Evolutionary conservation across 1,284 basidiomycete genomes (phyloP), one percentile per base, ranked within the genome.

Genomic region (Ustilago bromivora): DNA sequence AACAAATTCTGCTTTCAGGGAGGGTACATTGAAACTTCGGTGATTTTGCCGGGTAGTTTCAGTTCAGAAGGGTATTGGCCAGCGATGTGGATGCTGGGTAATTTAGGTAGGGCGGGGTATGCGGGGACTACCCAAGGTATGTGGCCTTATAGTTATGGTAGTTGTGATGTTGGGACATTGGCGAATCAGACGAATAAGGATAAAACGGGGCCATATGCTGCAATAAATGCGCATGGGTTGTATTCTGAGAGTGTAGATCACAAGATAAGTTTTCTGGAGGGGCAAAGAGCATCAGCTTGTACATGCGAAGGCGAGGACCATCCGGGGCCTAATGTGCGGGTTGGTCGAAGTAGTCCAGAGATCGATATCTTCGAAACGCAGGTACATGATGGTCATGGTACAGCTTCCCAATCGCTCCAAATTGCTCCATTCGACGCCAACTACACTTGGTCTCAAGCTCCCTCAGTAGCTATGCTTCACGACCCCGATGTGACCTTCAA

Each of bases 1-100:
- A 84, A 84, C 71, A 84, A 84, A 54, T 78, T 82, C 40, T 84
- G 82, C 55, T 82, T 83, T 52, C 78, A 80, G 38, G 82, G 82
- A n/a, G 82, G 82, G 13, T 84, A 84, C 55, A 54, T 84, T 32
- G 75, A 77, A 43, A 60, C 61, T 4, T 51, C 62, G 0, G 73
- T 66, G 15, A 56, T 81, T 15, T 60, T 84, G 1, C 82, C 82
- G 0, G 82, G 81, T 6, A 34, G 17, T 2, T 67, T 62, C 13
- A 77, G 76, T 4, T 80, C 77, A 1, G 80, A 82, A 59, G 88
- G 88, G 15, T 88, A 87, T 77, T 89, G 88, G 88, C 88, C 88
- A 8, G 83, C 71, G 0, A 53, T 79, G 1, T 84, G 81, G 82
- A 68, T 65, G 59, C 59, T 83, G 67, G 77, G 75, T 10, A 84